Evolutionary conservation across 495 filamentous ascomycete species (phyloP), one percentile per base, ranked within the genome.

Genomic region (Wilcoxina mikolae): DNA sequence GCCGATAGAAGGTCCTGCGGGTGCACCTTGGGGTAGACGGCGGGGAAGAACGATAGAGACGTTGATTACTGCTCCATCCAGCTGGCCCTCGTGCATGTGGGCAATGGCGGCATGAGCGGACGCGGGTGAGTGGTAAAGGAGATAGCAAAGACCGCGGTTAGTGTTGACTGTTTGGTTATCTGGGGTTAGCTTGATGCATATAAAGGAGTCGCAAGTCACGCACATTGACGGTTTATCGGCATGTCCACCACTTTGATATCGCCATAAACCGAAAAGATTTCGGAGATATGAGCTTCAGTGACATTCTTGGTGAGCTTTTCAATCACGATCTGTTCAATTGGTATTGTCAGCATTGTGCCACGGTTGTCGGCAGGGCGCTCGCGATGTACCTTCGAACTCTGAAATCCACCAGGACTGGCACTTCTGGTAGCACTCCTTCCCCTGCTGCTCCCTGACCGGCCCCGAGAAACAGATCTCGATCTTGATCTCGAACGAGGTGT

Each of bases 231-330:
- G 65, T 94, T 94, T 65, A 95, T 76, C 0, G 93, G 91, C 58
- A 99, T 75, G 57, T 95, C 88, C 15, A 99, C 65, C 54, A 86
- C 81, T 56, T 81, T 75, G 56, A 99, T 95, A 5, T 78, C 73
- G 27, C 91, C 91, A 69, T 90, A 99, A 35, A 76, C 73, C 17
- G 84, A 83, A 66, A 99, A 99, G 49, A 99, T 94, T 61, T 99
- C 91, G 35, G 77, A 76, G 5, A 99, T 73, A 65, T 96, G 90
- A 24, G 74, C 76, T 59, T 87, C 87, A 49, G 83, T 89, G 59
- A 99, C 81, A 66, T 95, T 99, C 65, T 94, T 95, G 3, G 90
- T 93, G 60, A 98, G 75, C 65, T 91, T 93, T 70, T 98, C 93
- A 28, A 96, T 82, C 15, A 96, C 87, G 56, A 98, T 88, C 87